A percentile compares a stretch with the other conserved stretches of the same genome.
Conservation (phyloP, 495 filamentous ascomycete genomes). For the Stereocaulon alpinum region DNA sequence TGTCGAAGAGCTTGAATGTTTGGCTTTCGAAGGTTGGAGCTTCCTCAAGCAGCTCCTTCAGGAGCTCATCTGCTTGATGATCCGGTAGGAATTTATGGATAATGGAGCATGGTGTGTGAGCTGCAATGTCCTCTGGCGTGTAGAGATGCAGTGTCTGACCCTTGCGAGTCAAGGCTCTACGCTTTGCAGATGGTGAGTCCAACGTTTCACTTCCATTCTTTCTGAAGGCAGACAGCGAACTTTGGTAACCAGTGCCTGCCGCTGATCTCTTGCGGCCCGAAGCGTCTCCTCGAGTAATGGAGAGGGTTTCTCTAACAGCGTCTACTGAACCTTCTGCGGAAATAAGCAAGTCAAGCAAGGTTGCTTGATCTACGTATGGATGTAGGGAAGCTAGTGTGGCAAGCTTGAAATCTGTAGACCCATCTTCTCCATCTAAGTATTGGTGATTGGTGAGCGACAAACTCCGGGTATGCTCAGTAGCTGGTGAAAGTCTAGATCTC, state of each 20-base stretch:
- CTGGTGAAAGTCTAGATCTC: slow-evolving; percentile 30
- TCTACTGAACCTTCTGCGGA: slow-evolving; percentile 68
- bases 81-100: slow-evolving; percentile 80
- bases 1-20: slow-evolving; percentile 78
- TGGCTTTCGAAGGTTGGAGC: slow-evolving; percentile 60
- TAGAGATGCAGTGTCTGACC: slow-evolving; percentile 77
- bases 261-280: slow-evolving; percentile 30
- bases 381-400: slow-evolving; percentile 72
- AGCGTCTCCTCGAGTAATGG: slow-evolving; percentile 20
- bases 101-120: slow-evolving; percentile 77
- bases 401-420: slow-evolving; percentile 82
- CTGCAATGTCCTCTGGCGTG: slow-evolving; percentile 63
- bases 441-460: neutral
- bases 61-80: slow-evolving; percentile 57
- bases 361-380: slow-evolving; percentile 48
- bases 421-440: slow-evolving; percentile 17
- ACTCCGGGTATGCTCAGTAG: neutral
- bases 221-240: slow-evolving; percentile 37
- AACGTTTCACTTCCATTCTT: neutral
- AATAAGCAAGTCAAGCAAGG: slow-evolving; percentile 68
- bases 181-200: slow-evolving; percentile 14
- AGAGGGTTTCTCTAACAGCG: slow-evolving; percentile 44
- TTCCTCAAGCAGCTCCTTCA: slow-evolving; percentile 68
- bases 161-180: slow-evolving; percentile 53
- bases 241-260: slow-evolving; percentile 40